A percentile compares a stretch with the other conserved stretches of the same genome.
Evolutionary conservation across 306 rosid genomes (phyloP).

Genomic region (Potentilla sterilis): DNA sequence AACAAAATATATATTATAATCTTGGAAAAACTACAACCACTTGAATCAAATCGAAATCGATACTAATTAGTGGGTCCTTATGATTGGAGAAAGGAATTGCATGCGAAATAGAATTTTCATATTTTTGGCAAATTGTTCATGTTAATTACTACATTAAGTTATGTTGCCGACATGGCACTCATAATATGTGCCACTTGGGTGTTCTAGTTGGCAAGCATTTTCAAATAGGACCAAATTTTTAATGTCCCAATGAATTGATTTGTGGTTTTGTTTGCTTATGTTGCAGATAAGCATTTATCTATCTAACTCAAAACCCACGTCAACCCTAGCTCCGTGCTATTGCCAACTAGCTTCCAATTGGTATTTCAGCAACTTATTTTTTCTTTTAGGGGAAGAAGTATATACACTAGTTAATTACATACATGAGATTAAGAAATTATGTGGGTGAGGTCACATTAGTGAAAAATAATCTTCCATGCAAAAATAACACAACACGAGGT

Average conservation of each 20-base stretch:
- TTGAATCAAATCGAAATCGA: not conserved
- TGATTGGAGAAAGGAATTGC: not conserved
- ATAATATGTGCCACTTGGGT: constrained; percentile 42
- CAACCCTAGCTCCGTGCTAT: constrained; percentile 13
- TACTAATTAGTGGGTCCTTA: not conserved
- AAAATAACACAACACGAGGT: constrained; percentile 35
- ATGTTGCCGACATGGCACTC: constrained; percentile 73
- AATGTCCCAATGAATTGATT: not conserved
- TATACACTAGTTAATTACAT: not conserved
- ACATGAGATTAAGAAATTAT: not conserved
- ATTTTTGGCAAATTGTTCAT: not conserved
- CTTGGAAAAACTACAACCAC: not conserved
- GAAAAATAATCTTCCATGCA: not conserved
- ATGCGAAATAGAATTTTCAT: not conserved
- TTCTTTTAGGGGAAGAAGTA: not conserved
- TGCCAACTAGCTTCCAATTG: too few relatives aligned
- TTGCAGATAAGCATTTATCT: constrained; percentile 42
- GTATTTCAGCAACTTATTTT: constrained; percentile 17
- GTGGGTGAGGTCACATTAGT: not conserved
- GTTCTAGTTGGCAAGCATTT: constrained; percentile 36
- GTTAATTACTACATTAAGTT: not conserved
- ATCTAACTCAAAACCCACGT: constrained; percentile 25
- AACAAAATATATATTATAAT: not conserved
- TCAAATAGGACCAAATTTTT: not conserved
- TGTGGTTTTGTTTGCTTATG: constrained; percentile 31